Evolutionary conservation across 1,284 basidiomycete genomes (phyloP), one percentile per base, ranked within the genome.

Genomic region (Sporisorium scitamineum): DNA sequence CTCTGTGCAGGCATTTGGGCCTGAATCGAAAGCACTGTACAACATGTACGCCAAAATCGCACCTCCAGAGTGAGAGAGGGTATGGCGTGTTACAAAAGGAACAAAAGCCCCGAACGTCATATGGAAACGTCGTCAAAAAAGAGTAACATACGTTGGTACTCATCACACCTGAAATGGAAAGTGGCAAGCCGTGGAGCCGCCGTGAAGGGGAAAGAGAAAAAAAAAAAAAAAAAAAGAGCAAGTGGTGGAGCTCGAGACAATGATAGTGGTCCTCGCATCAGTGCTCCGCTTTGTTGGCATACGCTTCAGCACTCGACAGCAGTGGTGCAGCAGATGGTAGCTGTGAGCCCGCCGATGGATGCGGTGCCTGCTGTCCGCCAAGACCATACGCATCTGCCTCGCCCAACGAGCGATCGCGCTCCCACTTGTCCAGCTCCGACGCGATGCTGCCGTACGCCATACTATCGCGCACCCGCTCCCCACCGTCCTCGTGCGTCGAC

Each of bases 391-490:
- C 61, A 26, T 68, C 70, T 24, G 22, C 24, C n/a, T 62, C 70
- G 32, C 61, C 64, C 5, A 67, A 53, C 26, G 62, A 55, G 6
- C 67, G 59, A 50, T 70, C 75, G 18, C 64, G 61, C 65, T 81
- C 80, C 80, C 80, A 81, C 69, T 78, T 78, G 66, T 81, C 80
- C n/a, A 81, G 70, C 63, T 81, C 80, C 4, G 74, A 79, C 6
- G 80, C 68, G 56, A 81, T 80, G 69, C 72, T 76, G 31, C 76
- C 78, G 54, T 79, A 77, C 34, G 61, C 65, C 67, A 76, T 75
- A 47, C 63, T 70, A 45, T 73, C 70, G 26, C 77, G 56, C 10
- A 54, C 55, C 20, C 70, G 58, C 14, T 56, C 70, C 6, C 73
- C 69, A 16, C 64, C 76, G 26, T 66, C 78, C 31, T 70, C 67